Base-by-base conservation (phyloP, 75 land plant species). In the Cunninghamia lanceolata region DNA sequence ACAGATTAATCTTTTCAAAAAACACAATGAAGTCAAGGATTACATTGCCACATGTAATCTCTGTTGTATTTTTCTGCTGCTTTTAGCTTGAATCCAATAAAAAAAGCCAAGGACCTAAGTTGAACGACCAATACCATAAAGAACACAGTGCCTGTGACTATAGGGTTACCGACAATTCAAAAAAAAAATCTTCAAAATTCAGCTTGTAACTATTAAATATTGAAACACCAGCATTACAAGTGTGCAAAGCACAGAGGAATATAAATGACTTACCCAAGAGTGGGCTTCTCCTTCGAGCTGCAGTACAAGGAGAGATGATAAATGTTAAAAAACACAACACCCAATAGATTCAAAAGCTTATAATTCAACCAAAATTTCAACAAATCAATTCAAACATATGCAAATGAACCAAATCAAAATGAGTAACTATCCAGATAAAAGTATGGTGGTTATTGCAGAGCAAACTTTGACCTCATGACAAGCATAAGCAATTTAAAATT, bases 281-380 rank as follows among this genome's bases (percentile, higher is more conserved):
- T 96, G 90, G 98, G 98, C 85, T 85, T 96, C 98, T 96, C 98
- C 96, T 95, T 96, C 90, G 98, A 94, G 98, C 98, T 96, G 96
- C 87, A 91, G 30, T 40, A 85, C 53, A 59, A 17, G 28, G 70
- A 82, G 34, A 75, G 28, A 63, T 63, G 75, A 73, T 3, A 73
- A 73, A 34, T 34, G 4, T 73, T 73, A 73, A 73, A 34, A 73
- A 1, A 15, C 32, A 34, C 36, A 34, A 73, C 0, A 34, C 6
- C 14, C 75, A 32, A 34, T 25, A 13, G 34, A 34, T 73, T 32
- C 1, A 13, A n/a, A n/a, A 71, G 16, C 3, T 14, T 14, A 32
- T 25, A 73, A 73, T 73, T 21, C n/a, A 25, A 63, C 68, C 9
- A 63, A 63, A 25, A 63, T 25, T 28, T 25, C n/a, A 28, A 63